phyloP scores from a whole-genome alignment of 169 alveolate species.

The Plasmodium fragile region DNA sequence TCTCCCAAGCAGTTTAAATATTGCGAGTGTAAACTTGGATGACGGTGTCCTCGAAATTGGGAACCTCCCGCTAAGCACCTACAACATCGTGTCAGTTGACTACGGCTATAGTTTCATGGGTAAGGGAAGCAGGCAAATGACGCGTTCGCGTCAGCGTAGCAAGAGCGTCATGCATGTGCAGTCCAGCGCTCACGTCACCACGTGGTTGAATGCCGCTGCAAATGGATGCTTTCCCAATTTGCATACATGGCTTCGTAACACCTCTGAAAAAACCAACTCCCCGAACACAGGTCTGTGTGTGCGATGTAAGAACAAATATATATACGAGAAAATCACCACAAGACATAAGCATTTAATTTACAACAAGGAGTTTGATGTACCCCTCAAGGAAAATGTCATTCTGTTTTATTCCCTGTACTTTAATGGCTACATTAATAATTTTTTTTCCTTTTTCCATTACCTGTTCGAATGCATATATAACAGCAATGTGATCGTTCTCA shows the following conservation, averaged over 20 bases:
- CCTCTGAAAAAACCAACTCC: not conserved
- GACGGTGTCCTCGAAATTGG: not conserved
- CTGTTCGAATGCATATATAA: conserved; percentile 45
- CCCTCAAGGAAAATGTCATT: conserved; percentile 29
- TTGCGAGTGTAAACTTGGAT: conserved; percentile 17
- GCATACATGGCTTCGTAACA: not conserved
- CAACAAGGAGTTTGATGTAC: conserved; percentile 26
- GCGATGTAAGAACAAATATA: conserved; percentile 38
- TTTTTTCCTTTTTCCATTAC: conserved; percentile 30
- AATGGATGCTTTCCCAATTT: not conserved
- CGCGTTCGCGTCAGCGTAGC: not conserved
- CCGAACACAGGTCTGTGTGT: conserved; percentile 38
- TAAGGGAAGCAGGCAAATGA: not conserved
- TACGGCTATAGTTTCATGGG: conserved; percentile 70
- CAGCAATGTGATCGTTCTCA: conserved; percentile 36
- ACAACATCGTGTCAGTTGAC: conserved; percentile 57
- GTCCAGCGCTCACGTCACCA: not conserved
- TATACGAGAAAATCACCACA: conserved; percentile 57
- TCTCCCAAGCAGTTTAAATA: conserved; percentile 11
- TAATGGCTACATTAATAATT: conserved; percentile 30
- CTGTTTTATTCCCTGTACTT: conserved; percentile 29
- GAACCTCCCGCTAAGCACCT: conserved; percentile 25
- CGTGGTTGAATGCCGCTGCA: not conserved
- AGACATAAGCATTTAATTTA: conserved; percentile 19
- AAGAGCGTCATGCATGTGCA: not conserved